A percentile compares a stretch with the other conserved stretches of the same genome.
phyloP scores from a whole-genome alignment of 2,329 filamentous ascomycete genomes.

The Epichloe gansuensis region DNA sequence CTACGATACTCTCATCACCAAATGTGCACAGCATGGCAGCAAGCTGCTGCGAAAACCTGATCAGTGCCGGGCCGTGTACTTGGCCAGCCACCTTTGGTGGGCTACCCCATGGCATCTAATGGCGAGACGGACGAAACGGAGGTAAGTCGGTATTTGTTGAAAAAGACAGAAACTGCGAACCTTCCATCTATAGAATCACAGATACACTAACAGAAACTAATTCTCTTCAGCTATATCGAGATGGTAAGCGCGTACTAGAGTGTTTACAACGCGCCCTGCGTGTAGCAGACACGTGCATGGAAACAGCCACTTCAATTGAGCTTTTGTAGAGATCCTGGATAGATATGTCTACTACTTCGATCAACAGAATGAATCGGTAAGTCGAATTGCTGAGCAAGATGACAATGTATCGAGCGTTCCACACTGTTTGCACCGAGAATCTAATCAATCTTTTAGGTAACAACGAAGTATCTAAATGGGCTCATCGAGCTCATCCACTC shows the following conservation, averaged over 20 bases:
- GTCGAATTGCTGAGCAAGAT: constrained; percentile 12
- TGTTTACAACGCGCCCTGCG: constrained; percentile 90
- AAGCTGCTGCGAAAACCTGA: constrained; percentile 96
- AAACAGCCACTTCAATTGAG: constrained; percentile 91
- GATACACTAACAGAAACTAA: constrained; percentile 9
- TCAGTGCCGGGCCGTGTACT: constrained; percentile 90
- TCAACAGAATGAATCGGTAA: constrained; percentile 88
- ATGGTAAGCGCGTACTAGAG: constrained; percentile 92
- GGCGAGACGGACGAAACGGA: constrained; percentile 71
- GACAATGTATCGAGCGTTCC: not conserved
- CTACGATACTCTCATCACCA: constrained; percentile 96
- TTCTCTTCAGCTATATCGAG: constrained; percentile 69
- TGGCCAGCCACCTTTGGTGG: constrained; percentile 98
- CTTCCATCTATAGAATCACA: too few relatives aligned
- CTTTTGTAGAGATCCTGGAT: constrained; percentile 94
- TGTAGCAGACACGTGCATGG: constrained; percentile 98
- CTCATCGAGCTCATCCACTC: constrained; percentile 97
- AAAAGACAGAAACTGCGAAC: not conserved
- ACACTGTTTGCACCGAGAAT: not conserved
- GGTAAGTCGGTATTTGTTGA: constrained; percentile 31
- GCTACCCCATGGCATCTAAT: constrained; percentile 65
- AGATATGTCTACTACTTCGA: constrained; percentile 99
- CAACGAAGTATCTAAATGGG: constrained; percentile 94
- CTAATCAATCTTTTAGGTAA: constrained; percentile 42
- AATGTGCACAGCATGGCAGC: constrained; percentile 90